Evolutionary conservation across 1,139 yeast species (phyloP), one percentile per base, ranked within the genome.

Genomic region (Kodamaea arcana): DNA sequence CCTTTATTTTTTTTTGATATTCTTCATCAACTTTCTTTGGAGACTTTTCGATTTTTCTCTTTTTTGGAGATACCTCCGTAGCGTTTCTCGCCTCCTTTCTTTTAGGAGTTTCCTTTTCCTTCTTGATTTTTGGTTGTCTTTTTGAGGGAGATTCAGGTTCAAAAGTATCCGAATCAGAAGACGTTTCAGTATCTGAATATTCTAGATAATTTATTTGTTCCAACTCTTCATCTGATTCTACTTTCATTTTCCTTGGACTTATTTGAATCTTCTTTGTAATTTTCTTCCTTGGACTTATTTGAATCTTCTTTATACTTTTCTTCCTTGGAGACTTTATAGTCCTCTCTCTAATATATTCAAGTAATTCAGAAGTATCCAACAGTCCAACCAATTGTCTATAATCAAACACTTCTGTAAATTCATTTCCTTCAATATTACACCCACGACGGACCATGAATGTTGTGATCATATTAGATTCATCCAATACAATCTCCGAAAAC

Each of bases 371-470:
- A 3, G 54, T 47, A 37, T 59, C 54, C 9, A 43, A 43, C 4
- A 47, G 27, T 3, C 42, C 37, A 16, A 37, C 33, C 38, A 64
- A 48, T 3, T 54, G 61, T 24, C 55, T 48, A 54, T 60, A 71
- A 35, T 72, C 72, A 34, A 65, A 53, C n/a, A 21, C 39, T 8
- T 52, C 54, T 2, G 72, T 55, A 32, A 71, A 52, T 18, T 45
- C 44, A 11, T 54, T 56, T 0, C 62, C 67, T 3, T 47, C 46
- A 9, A 57, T 52, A 44, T 68, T 66, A 33, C 66, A 53, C 11
- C 67, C 70, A 39, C 72, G 49, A 32, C 66, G 48, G 15, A 10
- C 12, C 11, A 12, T 14, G 11, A 25, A 25, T 11, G 28, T 25
- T n/a, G 12, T 24, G 7, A 44, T 45, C 4, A 45, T 29, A 29